Percentiles rank a stretch among this genome's conserved stretches.
These are phyloP conservation scores for Xylaria acuta DNA, from an alignment of 495 filamentous ascomycete genomes.

Conservation along the genomic window DNA sequence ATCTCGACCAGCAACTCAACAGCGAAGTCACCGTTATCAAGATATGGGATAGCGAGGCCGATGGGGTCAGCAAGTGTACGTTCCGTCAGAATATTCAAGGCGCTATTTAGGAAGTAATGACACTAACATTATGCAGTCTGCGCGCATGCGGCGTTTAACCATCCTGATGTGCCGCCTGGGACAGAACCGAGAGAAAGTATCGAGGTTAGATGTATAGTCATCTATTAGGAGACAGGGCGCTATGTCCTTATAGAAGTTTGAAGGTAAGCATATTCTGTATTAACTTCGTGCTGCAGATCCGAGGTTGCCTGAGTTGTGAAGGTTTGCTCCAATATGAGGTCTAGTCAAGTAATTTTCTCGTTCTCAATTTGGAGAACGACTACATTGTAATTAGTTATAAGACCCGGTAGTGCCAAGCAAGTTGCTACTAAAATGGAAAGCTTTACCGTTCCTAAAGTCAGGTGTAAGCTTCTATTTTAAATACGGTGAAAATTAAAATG, in stretches of 20 bases:
- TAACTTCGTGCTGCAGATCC: no score
- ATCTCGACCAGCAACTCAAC: conserved; percentile 20
- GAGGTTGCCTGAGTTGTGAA: no score
- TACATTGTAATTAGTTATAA: no score
- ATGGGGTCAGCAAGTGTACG: conserved; percentile 17
- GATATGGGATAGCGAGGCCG: conserved; percentile 23
- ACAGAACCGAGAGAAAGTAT: conserved; percentile 32
- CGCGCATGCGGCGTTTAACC: conserved; percentile 32
- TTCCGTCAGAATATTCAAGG: background rate
- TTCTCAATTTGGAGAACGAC: no score
- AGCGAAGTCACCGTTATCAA: conserved; percentile 26
- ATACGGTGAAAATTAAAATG: no score
- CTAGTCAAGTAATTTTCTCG: no score
- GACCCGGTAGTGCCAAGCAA: no score
- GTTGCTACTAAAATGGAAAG: no score
- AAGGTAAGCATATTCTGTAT: no score
- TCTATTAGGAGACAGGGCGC: conserved; percentile 22
- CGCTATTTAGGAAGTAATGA: background rate
- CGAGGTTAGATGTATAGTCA: conserved; percentile 32
- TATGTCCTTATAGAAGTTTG: background rate
- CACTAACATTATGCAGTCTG: conserved; percentile 25
- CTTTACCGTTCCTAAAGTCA: no score
- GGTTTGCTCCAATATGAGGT: no score
- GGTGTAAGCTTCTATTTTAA: no score
- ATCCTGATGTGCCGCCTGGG: conserved; percentile 23